phyloP scores from a whole-genome alignment of 2,329 filamentous ascomycete genomes.

The Neodidymelliopsis sp. region DNA sequence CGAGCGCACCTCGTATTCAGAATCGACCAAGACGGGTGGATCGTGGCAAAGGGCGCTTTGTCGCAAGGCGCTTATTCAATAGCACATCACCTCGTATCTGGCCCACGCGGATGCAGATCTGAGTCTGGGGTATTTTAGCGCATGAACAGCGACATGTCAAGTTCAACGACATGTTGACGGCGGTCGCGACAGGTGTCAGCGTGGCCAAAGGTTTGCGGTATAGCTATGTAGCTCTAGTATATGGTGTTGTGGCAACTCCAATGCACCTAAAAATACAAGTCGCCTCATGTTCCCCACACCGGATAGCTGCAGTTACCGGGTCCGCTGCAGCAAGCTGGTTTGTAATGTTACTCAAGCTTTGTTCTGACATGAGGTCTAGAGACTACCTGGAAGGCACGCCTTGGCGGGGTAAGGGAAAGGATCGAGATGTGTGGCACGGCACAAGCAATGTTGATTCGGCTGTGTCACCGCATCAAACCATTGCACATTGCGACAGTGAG shows the following conservation, averaged over 20 bases:
- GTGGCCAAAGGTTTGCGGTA: background rate
- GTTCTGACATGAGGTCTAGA: too few species aligned
- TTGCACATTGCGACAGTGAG: constrained; percentile 1
- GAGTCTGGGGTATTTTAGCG: constrained; percentile 40
- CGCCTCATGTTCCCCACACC: constrained; percentile 18
- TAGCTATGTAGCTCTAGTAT: too few species aligned
- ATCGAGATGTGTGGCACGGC: background rate
- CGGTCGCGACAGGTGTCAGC: background rate
- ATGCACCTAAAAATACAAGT: constrained; percentile 20
- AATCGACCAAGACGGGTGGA: background rate
- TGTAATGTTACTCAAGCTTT: constrained; percentile 24
- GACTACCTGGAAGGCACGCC: background rate
- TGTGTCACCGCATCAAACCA: constrained; percentile 14
- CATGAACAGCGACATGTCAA: constrained; percentile 2
- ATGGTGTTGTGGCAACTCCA: constrained; percentile 12
- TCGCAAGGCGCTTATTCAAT: constrained; percentile 24
- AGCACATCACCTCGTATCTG: constrained; percentile 39
- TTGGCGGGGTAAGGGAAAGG: constrained; percentile 1
- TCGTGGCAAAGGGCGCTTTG: constrained; percentile 12
- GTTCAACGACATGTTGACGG: constrained; percentile 7
- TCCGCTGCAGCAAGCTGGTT: constrained; percentile 15
- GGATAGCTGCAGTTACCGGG: constrained; percentile 18
- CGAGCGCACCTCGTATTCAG: constrained; percentile 4
- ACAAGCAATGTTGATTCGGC: constrained; percentile 4
- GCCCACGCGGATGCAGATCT: constrained; percentile 33